phyloP scores from a whole-genome alignment of 805 yeast genomes.

The Priceomyces carsonii region DNA sequence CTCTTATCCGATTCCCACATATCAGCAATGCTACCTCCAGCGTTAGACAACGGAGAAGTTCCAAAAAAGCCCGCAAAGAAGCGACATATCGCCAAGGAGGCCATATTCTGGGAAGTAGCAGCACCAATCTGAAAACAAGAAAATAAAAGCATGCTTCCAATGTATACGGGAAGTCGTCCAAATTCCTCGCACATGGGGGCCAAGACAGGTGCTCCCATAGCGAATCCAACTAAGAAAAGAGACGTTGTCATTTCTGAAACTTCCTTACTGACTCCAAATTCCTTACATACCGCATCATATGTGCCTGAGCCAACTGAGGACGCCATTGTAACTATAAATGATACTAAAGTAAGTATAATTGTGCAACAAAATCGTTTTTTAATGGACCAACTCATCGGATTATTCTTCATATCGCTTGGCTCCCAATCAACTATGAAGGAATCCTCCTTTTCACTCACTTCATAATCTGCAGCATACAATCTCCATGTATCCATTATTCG shows the following conservation, averaged over 20 bases:
- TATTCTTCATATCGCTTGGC: not conserved
- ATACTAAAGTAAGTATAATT: slow-evolving; percentile 1
- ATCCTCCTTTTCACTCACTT: not conserved
- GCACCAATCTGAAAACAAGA: slow-evolving; percentile 7
- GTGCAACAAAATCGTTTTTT: slow-evolving; percentile 3
- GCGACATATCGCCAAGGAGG: slow-evolving; percentile 53
- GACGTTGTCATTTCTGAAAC: slow-evolving; percentile 5
- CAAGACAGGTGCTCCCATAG: slow-evolving; percentile 6
- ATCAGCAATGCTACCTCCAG: slow-evolving; percentile 83
- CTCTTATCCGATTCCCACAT: slow-evolving; percentile 64
- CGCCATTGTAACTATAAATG: slow-evolving; percentile 2
- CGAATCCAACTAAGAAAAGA: slow-evolving; percentile 6
- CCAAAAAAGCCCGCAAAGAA: slow-evolving; percentile 76
- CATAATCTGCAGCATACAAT: not conserved
- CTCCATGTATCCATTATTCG: slow-evolving; percentile 1
- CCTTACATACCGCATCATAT: slow-evolving; percentile 1
- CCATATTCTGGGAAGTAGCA: slow-evolving; percentile 4
- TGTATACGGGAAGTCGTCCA: slow-evolving; percentile 5
- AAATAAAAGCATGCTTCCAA: slow-evolving; percentile 3
- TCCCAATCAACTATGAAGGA: slow-evolving; percentile 1
- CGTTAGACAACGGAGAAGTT: slow-evolving; percentile 80
- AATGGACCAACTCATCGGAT: slow-evolving; percentile 5
- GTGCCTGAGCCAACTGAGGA: slow-evolving; percentile 7
- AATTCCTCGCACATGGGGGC: slow-evolving; percentile 7
- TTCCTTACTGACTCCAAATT: slow-evolving; percentile 2